Evolutionary conservation across 306 rosid genomes (phyloP).

Genomic region (Cucumis sativus): Cucumber_9930_V3 NC_026661.2:4230501-4231000

Average conservation of each 20-base stretch:
- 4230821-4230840: slow-evolving; percentile 84
- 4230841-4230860: slow-evolving; percentile 74
- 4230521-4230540: background rate
- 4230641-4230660: background rate
- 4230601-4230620: background rate
- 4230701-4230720: background rate
- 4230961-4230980: background rate
- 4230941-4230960: background rate
- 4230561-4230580: background rate
- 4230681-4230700: background rate
- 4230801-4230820: slow-evolving; percentile 74
- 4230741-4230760: background rate
- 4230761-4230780: background rate
- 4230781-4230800: slow-evolving; percentile 41
- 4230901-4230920: slow-evolving; percentile 58
- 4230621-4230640: background rate
- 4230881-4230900: slow-evolving; percentile 83
- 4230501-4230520: background rate
- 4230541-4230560: too few species aligned
- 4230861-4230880: slow-evolving; percentile 85
- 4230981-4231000: background rate
- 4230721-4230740: background rate
- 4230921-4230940: background rate
- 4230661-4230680: background rate
- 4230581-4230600: background rate